phyloP scores from a whole-genome alignment of 2,329 filamentous ascomycete species.

The Cercospora zeina region DNA sequence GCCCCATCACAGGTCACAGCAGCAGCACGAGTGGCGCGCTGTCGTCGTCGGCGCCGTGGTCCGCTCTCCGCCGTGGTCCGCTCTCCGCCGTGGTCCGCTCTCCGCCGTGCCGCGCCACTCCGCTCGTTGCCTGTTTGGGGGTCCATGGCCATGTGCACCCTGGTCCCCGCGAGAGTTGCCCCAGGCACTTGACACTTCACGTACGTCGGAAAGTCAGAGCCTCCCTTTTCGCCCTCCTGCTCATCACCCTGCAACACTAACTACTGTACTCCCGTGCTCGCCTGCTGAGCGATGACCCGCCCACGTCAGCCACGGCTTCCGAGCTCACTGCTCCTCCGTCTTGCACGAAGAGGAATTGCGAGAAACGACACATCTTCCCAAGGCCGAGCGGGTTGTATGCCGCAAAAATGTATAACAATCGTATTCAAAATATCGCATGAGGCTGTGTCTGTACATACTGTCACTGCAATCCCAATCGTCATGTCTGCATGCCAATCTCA shows the following conservation, averaged over 20 bases:
- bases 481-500: neutral
- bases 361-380: no score
- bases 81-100: no score
- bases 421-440: no score
- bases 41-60: neutral
- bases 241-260: neutral
- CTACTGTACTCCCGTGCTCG: neutral
- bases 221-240: neutral
- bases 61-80: no score
- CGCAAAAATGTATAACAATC: no score
- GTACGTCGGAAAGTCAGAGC: neutral
- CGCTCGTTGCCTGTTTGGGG: conserved; percentile 2
- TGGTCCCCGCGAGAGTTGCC: neutral
- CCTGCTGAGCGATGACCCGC: neutral
- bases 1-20: neutral
- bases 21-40: neutral
- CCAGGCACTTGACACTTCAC: neutral
- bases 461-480: neutral
- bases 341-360: neutral
- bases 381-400: no score
- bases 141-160: no score
- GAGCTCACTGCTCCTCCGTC: neutral
- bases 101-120: neutral
- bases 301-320: neutral
- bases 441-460: neutral